Percentiles rank a stretch among this genome's conserved stretches.
Evolutionary conservation across 371 early-diverging fungal species (phyloP).

Genomic region (Mucor piriformis): DNA sequence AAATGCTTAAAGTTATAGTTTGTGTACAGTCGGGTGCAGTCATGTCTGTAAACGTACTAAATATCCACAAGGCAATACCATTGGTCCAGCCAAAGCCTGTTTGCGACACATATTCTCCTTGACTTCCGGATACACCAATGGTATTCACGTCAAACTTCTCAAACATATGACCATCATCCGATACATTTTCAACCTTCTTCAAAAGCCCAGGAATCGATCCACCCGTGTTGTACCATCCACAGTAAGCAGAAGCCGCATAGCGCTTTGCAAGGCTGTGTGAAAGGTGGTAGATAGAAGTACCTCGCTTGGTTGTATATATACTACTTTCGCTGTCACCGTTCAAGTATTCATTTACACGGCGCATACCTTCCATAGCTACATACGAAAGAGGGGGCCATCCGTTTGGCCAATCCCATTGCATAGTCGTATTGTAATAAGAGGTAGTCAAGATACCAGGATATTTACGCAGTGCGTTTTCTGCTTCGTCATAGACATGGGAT

Average conservation of each 20-base stretch:
- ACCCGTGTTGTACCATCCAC: conserved; percentile 76
- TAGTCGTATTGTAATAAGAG: conserved; percentile 57
- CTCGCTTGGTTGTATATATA: conserved; percentile 1
- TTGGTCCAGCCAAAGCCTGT: conserved; percentile 96
- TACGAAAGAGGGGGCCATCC: conserved; percentile 75
- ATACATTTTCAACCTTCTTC: conserved; percentile 21
- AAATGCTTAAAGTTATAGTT: conserved; percentile 5
- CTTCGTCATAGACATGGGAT: conserved; percentile 34
- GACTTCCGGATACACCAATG: conserved; percentile 67
- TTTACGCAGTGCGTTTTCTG: conserved; percentile 29
- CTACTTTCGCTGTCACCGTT: background rate
- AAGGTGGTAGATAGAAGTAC: conserved; percentile 22
- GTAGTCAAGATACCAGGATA: conserved; percentile 74
- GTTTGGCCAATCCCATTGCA: conserved; percentile 93
- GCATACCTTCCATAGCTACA: conserved; percentile 58
- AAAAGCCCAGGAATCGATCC: conserved; percentile 53
- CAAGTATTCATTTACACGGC: conserved; percentile 29
- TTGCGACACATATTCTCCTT: conserved; percentile 88
- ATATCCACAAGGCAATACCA: conserved; percentile 75
- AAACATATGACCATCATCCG: conserved; percentile 71
- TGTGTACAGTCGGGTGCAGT: conserved; percentile 45
- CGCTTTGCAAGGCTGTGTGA: conserved; percentile 63
- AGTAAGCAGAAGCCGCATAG: conserved; percentile 65
- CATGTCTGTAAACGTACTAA: conserved; percentile 54
- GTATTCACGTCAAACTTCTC: conserved; percentile 76